Base-by-base conservation (phyloP, 306 rosid species). In the Citrullus amarus region DNA sequence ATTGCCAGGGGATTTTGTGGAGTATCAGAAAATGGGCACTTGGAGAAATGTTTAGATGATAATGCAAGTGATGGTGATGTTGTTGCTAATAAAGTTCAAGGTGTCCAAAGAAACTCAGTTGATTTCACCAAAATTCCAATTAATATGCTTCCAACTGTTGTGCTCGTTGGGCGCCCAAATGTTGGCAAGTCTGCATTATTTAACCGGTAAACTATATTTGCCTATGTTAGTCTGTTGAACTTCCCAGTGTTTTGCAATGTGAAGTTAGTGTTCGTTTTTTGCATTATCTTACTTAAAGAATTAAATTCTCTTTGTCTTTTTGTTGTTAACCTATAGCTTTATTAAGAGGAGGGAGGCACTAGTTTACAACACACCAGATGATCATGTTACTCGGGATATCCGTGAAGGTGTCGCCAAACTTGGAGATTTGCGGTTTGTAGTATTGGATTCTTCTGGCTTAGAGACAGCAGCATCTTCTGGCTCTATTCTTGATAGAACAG, bases 321-420 rank as follows among this genome's bases (percentile, higher is more conserved):
- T 41, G 32, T 59, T 78, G 7, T 48, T n/a, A 20, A 58, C 46
- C 39, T 75, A 61, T 78, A 91, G 96, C n/a, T 86, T 95, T 28
- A 92, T 95, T 79, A 86, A 88, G 68, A 84, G 98, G 86, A 89
- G 97, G 80, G 98, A 95, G 85, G 97, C 98, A 36, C 93, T 95
- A 30, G 98, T 95, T 3, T 91, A 88, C 84, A 95, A 95, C 82
- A 95, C 98, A 4, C 98, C 97, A 0, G 83, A 89, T 39, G 97
- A 95, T 84, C 98, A 95, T 78, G 98, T 95, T 58, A 95, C 98
- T 65, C 90, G 98, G 44, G 98, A 95, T 80, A 80, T 95, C 14
- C 87, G 97, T 54, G 97, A 92, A 84, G 98, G 97, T 53, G 72
- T 95, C 77, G 98, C 98, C 34, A 95, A 92, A 81, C 84, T 95